Conservation (phyloP, 805 yeast genomes). For the Ascoidea tarda region DNA sequence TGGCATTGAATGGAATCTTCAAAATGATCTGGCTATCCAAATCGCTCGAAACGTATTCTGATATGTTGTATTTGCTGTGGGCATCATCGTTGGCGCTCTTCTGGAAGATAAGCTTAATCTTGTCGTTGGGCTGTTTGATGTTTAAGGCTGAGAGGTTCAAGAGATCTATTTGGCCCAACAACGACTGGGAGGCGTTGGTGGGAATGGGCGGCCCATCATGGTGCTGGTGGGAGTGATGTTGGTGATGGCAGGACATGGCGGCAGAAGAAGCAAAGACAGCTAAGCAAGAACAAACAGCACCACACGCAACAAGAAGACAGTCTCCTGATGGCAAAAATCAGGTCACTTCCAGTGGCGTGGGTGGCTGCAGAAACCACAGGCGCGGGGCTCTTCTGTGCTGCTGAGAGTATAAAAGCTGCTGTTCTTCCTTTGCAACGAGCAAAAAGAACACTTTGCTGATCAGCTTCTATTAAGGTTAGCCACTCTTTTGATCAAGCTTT, state of each 20-base stretch:
- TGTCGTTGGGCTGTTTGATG: constrained; percentile 34
- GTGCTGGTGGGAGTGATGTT: constrained; percentile 21
- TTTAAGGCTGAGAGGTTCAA: constrained; percentile 52
- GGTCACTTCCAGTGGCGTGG: too few species aligned
- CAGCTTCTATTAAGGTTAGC: too few species aligned
- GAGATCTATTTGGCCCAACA: constrained; percentile 45
- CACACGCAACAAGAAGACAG: too few species aligned
- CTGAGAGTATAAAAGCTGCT: too few species aligned
- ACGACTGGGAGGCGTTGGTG: constrained; percentile 56
- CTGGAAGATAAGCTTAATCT: constrained; percentile 32
- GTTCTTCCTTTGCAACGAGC: too few species aligned
- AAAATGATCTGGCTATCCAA: constrained; percentile 72
- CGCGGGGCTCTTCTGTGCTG: too few species aligned
- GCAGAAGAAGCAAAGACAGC: too few species aligned
- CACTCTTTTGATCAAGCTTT: too few species aligned
- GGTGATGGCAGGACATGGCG: constrained; percentile 15
- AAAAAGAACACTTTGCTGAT: too few species aligned
- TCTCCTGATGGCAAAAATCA: too few species aligned
- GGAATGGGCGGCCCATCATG: constrained; percentile 43
- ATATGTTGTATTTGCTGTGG: constrained; percentile 25
- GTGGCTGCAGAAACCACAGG: too few species aligned
- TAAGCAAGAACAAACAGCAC: too few species aligned
- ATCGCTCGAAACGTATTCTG: constrained; percentile 45
- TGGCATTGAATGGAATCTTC: constrained; percentile 66
- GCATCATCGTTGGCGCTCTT: constrained; percentile 27